A percentile compares a stretch with the other conserved stretches of the same genome.
Conservation (phyloP, 371 early-diverging fungal species). For the Saksenaea oblongispora region DNA sequence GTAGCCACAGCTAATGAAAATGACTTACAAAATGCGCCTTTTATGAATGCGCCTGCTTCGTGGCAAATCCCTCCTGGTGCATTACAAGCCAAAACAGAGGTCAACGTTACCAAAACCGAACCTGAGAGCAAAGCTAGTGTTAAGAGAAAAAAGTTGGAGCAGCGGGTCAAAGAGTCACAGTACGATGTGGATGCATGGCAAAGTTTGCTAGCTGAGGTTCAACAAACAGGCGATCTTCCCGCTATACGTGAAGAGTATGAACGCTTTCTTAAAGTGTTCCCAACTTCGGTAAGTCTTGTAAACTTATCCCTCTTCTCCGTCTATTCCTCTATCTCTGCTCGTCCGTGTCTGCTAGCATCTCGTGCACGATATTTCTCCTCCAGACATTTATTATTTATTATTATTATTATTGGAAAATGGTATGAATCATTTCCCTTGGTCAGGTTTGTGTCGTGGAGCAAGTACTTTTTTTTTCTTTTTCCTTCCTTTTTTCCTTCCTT, state of each 20-base stretch:
- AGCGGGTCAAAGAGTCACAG: conserved; percentile 54
- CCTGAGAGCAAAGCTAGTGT: conserved; percentile 28
- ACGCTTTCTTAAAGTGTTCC: conserved; percentile 76
- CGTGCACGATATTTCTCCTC: conserved; percentile 1
- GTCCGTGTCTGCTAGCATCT: background rate
- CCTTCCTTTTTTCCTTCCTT: background rate
- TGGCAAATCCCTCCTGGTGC: conserved; percentile 61
- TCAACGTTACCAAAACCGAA: conserved; percentile 3
- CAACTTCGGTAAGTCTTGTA: conserved; percentile 78
- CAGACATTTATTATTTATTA: background rate
- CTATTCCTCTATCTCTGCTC: conserved; percentile 10
- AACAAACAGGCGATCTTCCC: conserved; percentile 58
- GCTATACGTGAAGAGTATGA: conserved; percentile 74
- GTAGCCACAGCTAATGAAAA: background rate
- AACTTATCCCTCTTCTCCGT: conserved; percentile 14
- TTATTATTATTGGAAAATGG: background rate
- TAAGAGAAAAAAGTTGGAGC: conserved; percentile 54
- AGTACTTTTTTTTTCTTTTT: conserved; percentile 4
- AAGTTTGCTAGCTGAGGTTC: conserved; percentile 58
- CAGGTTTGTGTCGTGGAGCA: background rate
- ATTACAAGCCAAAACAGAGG: conserved; percentile 23
- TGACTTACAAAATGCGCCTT: conserved; percentile 7
- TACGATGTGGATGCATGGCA: conserved; percentile 77
- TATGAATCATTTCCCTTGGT: background rate
- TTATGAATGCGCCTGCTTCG: conserved; percentile 49